These are phyloP conservation scores for Colletotrichum sublineola DNA, from an alignment of 2,329 filamentous ascomycete species.

Conservation along the genomic window DNA sequence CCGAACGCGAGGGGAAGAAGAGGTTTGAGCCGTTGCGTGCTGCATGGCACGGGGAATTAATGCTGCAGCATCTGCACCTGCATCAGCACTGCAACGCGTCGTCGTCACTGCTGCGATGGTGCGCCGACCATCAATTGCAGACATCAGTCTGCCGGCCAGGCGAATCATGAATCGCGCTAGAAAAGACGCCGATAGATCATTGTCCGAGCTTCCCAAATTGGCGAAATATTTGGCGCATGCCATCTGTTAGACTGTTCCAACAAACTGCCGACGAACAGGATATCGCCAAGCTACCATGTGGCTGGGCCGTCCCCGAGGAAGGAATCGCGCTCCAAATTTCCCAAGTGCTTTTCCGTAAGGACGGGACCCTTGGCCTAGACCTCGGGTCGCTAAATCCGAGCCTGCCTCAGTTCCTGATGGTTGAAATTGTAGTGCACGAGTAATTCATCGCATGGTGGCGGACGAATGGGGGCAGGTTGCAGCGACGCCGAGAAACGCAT, in stretches of 20 bases:
- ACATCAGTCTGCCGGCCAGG: neutral
- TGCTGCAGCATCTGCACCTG: neutral
- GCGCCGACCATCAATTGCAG: neutral
- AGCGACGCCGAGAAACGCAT: neutral
- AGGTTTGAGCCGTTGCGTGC: neutral
- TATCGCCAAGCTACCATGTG: neutral
- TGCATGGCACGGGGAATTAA: conserved; percentile 1
- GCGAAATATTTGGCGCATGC: neutral
- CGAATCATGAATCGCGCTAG: neutral
- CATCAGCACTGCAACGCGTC: neutral
- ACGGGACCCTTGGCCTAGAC: neutral
- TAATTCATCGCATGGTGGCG: neutral
- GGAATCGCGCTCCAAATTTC: no score
- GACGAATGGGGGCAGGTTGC: neutral
- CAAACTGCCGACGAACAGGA: neutral
- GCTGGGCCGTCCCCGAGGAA: neutral
- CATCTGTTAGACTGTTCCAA: neutral
- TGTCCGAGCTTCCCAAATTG: neutral
- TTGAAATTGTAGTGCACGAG: neutral
- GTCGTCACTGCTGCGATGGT: neutral
- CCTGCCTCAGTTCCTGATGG: neutral
- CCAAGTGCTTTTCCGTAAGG: neutral
- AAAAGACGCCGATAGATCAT: neutral
- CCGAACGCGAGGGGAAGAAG: neutral
- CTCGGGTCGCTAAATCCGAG: neutral